Conservation (phyloP, 2,329 filamentous ascomycete species). For the Esteya vermicola region DNA sequence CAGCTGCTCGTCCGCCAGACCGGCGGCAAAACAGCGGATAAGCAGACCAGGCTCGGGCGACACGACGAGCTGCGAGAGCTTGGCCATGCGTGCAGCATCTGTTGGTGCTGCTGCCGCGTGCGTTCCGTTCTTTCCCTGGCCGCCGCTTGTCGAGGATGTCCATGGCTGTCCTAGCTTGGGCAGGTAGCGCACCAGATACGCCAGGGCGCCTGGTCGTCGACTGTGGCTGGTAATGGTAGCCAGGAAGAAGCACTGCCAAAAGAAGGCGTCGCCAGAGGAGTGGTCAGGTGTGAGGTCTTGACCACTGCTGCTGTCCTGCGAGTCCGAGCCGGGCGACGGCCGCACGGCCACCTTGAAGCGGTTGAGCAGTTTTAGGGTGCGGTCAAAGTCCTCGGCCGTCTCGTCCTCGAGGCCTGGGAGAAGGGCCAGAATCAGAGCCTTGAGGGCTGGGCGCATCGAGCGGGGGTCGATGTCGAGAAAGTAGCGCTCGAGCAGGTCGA, state of each 20-base stretch:
- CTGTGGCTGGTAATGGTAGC: constrained; percentile 82
- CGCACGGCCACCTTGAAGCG: constrained; percentile 59
- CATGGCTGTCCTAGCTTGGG: constrained; percentile 48
- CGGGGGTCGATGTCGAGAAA: constrained; percentile 58
- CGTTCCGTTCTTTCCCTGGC: constrained; percentile 4
- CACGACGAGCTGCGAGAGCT: constrained; percentile 53
- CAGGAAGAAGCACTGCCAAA: constrained; percentile 96
- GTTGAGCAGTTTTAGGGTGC: constrained; percentile 65
- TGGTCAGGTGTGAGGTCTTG: constrained; percentile 36
- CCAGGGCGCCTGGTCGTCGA: constrained; percentile 71
- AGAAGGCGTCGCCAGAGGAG: constrained; percentile 65
- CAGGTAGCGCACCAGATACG: constrained; percentile 67
- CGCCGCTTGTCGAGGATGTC: constrained; percentile 15
- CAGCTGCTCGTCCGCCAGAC: constrained; percentile 73
- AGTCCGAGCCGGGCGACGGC: too few relatives aligned
- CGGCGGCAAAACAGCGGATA: constrained; percentile 82
- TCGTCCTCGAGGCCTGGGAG: constrained; percentile 90
- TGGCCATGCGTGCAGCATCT: constrained; percentile 33
- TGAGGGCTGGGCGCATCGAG: constrained; percentile 72
- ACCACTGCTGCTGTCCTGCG: too few relatives aligned
- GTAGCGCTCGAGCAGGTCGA: constrained; percentile 70
- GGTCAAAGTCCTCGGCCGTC: constrained; percentile 91
- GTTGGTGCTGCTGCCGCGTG: constrained; percentile 13
- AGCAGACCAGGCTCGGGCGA: constrained; percentile 85
- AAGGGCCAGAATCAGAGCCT: constrained; percentile 77